Evolutionary conservation across 176 grass and related monocot species (phyloP), one percentile per base, ranked within the genome.

Genomic region (Carex littledalei): DNA sequence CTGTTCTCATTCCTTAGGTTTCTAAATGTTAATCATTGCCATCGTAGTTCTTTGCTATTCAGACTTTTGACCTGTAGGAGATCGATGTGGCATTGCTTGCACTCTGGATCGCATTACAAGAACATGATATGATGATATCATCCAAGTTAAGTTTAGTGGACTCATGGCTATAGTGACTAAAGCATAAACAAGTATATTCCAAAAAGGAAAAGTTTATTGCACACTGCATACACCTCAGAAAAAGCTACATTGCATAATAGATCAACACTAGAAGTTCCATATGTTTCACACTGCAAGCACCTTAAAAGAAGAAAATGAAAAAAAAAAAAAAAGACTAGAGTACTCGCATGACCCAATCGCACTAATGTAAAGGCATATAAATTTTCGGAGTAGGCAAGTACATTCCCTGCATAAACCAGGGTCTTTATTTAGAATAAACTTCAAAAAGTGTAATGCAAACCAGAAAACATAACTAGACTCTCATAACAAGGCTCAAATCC

Each of bases 341-440:
- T 49, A 49, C 8, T 65, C 8, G 8, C 17, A 43, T 21, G 2
- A 72, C 20, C 68, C 68, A 72, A 72, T 47, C 45, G 39, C 39
- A 69, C 67, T 39, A 71, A 34, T 32, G 68, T 22, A 68, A 16
- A 58, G 15, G 5, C 16, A 59, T 59, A 7, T 63, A 24, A 20
- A 35, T 43, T 41, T 47, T 72, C 35, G 1, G 10, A 13, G 22
- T 63, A 11, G n/a, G 12, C 4, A 5, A 67, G 10, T 39, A 37
- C 65, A 39, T 37, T 34, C 65, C 29, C 65, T 0, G 0, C 47
- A 72, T 45, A 10, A 20, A 9, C 6, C 22, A 78, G 52, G 12
- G 2, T 78, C n/a, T 78, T 55, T 56, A 78, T 78, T 56, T 78
- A 57, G 47, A 55, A 78, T 55, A 77, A 17, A 29, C 50, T 78